Evolutionary conservation across 148 eudicot genomes (phyloP).

Genomic region (Vaccinium corymbosum): DNA sequence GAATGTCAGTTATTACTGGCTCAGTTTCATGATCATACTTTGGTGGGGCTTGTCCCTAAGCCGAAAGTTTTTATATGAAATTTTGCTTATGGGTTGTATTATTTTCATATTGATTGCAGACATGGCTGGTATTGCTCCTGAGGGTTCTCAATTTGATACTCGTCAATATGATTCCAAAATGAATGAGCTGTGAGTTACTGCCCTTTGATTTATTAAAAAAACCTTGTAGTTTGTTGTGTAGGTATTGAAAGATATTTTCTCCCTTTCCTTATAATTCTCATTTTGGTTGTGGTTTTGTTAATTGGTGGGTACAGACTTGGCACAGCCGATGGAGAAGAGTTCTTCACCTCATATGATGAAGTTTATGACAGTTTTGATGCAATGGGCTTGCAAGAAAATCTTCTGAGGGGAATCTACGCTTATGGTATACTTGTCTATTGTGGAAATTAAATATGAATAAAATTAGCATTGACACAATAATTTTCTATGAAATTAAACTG

Average conservation of each 20-base stretch:
- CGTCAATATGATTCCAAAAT: slow-evolving; percentile 30
- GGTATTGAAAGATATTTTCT: background rate
- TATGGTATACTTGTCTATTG: slow-evolving; percentile 19
- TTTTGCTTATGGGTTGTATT: background rate
- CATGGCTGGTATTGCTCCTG: slow-evolving; percentile 23
- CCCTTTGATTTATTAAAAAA: background rate
- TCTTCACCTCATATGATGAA: slow-evolving; percentile 34
- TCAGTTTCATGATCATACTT: background rate
- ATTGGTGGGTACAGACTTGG: slow-evolving; percentile 26
- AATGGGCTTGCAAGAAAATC: slow-evolving; percentile 43
- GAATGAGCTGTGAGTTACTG: slow-evolving; percentile 28
- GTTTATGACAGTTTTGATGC: slow-evolving; percentile 41
- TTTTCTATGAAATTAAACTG: background rate
- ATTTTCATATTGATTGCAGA: slow-evolving; percentile 12
- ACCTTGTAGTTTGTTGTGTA: background rate
- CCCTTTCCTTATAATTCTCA: background rate
- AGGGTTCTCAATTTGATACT: slow-evolving; percentile 30
- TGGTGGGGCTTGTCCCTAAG: background rate
- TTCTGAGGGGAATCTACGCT: slow-evolving; percentile 40
- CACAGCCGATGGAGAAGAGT: slow-evolving; percentile 28
- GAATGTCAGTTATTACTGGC: background rate
- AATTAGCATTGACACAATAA: no score
- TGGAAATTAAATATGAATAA: background rate
- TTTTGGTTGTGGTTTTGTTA: slow-evolving; percentile 8
- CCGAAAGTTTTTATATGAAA: background rate